phyloP scores from a whole-genome alignment of 1,139 yeast species.

The Suhomyces yuchorum region DNA sequence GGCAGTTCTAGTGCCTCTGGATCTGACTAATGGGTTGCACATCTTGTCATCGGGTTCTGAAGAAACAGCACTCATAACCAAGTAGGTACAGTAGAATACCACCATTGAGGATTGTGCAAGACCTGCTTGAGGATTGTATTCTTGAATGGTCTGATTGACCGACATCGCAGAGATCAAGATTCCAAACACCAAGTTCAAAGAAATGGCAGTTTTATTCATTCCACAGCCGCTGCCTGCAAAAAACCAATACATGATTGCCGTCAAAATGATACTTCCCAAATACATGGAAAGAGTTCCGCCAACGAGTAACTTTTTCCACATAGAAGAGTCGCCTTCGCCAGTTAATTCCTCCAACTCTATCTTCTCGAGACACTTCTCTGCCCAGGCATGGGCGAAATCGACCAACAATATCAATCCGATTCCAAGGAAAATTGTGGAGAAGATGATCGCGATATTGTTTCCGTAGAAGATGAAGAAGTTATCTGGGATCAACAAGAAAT shows the following conservation, averaged over 20 bases:
- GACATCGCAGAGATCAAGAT: constrained; percentile 69
- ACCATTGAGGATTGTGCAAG: constrained; percentile 97
- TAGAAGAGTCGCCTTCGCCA: constrained; percentile 46
- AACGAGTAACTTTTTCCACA: constrained; percentile 81
- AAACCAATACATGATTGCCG: constrained; percentile 76
- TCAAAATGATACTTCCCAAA: constrained; percentile 67
- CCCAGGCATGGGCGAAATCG: constrained; percentile 99
- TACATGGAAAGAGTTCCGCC: constrained; percentile 92
- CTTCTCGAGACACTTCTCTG: constrained; percentile 90
- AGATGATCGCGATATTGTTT: constrained; percentile 80
- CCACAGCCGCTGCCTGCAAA: constrained; percentile 86
- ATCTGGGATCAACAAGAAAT: constrained; percentile 81
- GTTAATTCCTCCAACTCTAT: constrained; percentile 85
- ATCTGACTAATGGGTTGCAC: constrained; percentile 90
- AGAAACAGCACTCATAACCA: constrained; percentile 91
- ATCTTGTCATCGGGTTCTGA: constrained; percentile 92
- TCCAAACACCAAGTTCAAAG: constrained; percentile 69
- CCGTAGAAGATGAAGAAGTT: constrained; percentile 88
- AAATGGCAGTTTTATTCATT: constrained; percentile 87
- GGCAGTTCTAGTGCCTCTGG: constrained; percentile 86
- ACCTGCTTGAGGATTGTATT: constrained; percentile 92
- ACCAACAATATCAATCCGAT: constrained; percentile 89
- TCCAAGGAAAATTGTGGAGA: constrained; percentile 82
- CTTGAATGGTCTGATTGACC: constrained; percentile 83
- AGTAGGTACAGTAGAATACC: constrained; percentile 86